Evolutionary conservation across 2,329 filamentous ascomycete species (phyloP), one percentile per base, ranked within the genome.

Genomic region (Fusarium sp.): DNA sequence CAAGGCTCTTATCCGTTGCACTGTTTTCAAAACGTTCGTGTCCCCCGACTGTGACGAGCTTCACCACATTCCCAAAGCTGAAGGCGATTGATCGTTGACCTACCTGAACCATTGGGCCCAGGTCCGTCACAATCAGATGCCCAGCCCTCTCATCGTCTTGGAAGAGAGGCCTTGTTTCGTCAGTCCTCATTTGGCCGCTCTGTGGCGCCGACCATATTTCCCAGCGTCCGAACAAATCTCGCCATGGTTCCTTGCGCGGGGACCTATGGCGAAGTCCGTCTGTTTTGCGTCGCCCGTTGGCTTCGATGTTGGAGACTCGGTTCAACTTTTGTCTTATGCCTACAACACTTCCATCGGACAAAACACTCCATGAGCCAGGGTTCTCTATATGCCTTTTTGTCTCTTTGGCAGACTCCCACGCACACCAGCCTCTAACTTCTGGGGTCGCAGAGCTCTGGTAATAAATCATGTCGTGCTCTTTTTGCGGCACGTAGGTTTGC

Each of bases 61-160:
- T 94, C 71, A 94, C 83, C 2, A 87, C 83, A 68, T 93, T 91
- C 14, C 91, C 92, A 60, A 94, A 88, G 0, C 86, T 90, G 28
- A 94, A 85, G 0, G 88, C 91, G 4, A 92, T 83, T 49, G 89
- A 90, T 44, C 84, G 83, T 46, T 85, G 83, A 14, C 91, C 91
- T 2, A 93, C 79, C 51, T 81, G 81, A 3, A 83, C 82, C 56
- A 91, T 86, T 1, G 91, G 91, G 0, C 91, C 92, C 2, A 91
- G 80, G 44, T 83, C 83, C 4, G 86, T 86, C 21, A 93, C 87
- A 45, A 92, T 86, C 6, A 94, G 81, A 56, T 88, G 83, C 4
- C 84, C 81, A 5, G 80, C 78, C 40, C 79, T 73, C 38, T 80
- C 79, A 7, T 77, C 75, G 11, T 80, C 76, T 8, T 77, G 69